Conservation (phyloP, 805 yeast genomes). For the Nakazawaea holstii region DNA sequence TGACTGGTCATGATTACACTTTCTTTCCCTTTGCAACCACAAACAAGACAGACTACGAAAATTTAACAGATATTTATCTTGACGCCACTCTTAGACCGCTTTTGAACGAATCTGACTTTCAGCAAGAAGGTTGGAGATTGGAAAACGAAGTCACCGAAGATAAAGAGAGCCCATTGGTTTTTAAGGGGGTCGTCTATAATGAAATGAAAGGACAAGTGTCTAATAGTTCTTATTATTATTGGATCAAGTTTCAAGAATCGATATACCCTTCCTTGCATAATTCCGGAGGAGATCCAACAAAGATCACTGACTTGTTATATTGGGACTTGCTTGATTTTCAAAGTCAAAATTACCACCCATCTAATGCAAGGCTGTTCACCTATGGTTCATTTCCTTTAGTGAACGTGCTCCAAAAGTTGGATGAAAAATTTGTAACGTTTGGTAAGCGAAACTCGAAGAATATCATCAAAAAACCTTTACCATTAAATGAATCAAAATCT, state of each 20-base stretch:
- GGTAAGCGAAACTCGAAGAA: slow-evolving; percentile 38
- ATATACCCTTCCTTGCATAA: slow-evolving; percentile 82
- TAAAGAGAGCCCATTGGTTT: slow-evolving; percentile 51
- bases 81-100: slow-evolving; percentile 85
- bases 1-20: slow-evolving; percentile 97
- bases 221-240: slow-evolving; percentile 78
- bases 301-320: slow-evolving; percentile 69
- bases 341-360: slow-evolving; percentile 74
- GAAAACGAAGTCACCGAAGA: slow-evolving; percentile 66
- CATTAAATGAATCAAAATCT: slow-evolving; percentile 25
- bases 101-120: slow-evolving; percentile 72
- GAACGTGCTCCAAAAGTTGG: slow-evolving; percentile 53
- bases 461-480: slow-evolving; percentile 42
- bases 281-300: slow-evolving; percentile 90
- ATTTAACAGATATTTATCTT: slow-evolving; percentile 80
- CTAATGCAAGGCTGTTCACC: slow-evolving; percentile 80
- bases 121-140: slow-evolving; percentile 97
- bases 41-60: slow-evolving; percentile 71
- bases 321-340: slow-evolving; percentile 80
- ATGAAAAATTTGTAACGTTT: slow-evolving; percentile 43
- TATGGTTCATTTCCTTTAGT: slow-evolving; percentile 74
- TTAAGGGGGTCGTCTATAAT: slow-evolving; percentile 95
- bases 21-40: slow-evolving; percentile 96
- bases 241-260: slow-evolving; percentile 77
- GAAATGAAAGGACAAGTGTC: slow-evolving; percentile 98